Base-by-base conservation (phyloP, 169 alveolate species). In the Eimeria sp. region DNA sequence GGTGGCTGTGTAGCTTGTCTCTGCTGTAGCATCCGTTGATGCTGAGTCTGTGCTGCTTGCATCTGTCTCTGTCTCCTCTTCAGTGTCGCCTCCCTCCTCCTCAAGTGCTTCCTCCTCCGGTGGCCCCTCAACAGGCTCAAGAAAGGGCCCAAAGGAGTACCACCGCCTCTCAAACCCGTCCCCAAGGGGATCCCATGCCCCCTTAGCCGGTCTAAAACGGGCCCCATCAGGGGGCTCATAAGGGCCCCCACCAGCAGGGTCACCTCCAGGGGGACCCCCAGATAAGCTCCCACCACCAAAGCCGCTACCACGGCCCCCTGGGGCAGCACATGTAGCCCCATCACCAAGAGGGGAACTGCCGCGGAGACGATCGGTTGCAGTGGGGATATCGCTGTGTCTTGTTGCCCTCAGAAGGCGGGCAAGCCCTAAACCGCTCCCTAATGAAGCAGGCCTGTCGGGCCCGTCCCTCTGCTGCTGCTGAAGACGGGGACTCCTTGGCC, bases 1-100 rank as follows among this genome's bases (percentile, higher is more conserved):
- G n/a, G 91, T 83, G 22, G 91, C 91, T 4, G 91, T 83, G 76
- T 83, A 83, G 6, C 67, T 83, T 49, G 91, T 83, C 75, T 83
- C 91, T 30, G 91, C 91, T 27, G 91, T 83, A 4, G 91, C 91
- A 57, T 83, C 91, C 10, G 91, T 83, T 1, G 91, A 83, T 13
- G 91, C 75, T 11, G 91, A 83, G 57, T 83, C 91, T 25, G 91
- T 83, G 91, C 91, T 83, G 91, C 91, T 83, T 5, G 91, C 91
- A 57, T 83, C 91, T 83, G 91, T 83, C 73, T 83, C 91, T 57
- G 91, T 83, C 30, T 83, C 91, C 34, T 67, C 91, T 49, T 49
- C 91, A 0, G 58, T 83, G 25, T 83, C 91, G 27, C 91, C 75
- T 34, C 65, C 91, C 20, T 67, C 91, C 7, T 51, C 91, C 76